Conservation (phyloP, 192 early-diverging fungal species). For the Coemansia furcata region DNA sequence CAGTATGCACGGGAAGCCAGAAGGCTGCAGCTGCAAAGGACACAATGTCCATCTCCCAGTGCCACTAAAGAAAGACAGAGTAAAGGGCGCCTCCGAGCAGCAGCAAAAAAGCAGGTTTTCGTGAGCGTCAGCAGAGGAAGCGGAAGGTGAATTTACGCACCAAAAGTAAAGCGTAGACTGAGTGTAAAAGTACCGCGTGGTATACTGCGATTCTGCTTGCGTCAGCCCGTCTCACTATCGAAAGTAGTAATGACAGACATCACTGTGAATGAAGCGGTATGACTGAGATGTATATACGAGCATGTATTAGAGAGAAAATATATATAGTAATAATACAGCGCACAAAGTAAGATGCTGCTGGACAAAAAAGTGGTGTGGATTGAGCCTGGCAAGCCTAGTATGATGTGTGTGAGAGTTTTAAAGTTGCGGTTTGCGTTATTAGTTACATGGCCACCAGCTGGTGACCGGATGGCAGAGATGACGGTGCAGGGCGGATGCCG, state of each 20-base stretch:
- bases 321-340: constrained; percentile 6
- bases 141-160: constrained; percentile 1
- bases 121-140: background rate
- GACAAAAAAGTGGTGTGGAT: background rate
- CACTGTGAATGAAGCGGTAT: background rate
- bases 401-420: background rate
- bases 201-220: constrained; percentile 3
- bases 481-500: constrained; percentile 16
- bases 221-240: background rate
- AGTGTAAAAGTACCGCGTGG: background rate
- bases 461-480: constrained; percentile 41
- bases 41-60: background rate
- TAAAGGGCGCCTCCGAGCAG: background rate
- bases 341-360: constrained; percentile 4
- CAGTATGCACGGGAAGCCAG: background rate
- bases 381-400: constrained; percentile 7
- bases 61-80: background rate
- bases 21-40: background rate
- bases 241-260: background rate
- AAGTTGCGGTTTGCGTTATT: background rate
- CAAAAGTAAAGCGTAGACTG: background rate
- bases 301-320: background rate
- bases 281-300: constrained; percentile 1
- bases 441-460: constrained; percentile 44
- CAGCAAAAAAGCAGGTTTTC: constrained; percentile 4